Evolutionary conservation across 306 rosid genomes (phyloP), one percentile per base, ranked within the genome.

Genomic region (Pterocarpus macrocarpus): DNA sequence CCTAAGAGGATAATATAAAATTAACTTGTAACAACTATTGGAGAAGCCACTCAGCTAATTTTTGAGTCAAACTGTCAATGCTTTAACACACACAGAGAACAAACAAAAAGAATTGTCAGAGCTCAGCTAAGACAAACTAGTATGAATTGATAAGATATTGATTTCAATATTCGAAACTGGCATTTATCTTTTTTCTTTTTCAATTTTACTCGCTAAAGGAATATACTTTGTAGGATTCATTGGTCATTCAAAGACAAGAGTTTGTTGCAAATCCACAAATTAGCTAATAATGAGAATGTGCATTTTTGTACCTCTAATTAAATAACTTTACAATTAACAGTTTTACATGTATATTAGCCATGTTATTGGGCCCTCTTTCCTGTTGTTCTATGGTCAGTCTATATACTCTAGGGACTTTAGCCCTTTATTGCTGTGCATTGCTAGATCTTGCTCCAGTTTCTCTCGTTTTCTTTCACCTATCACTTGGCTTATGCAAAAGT

Each of bases 211-310:
- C 8, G 62, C 58, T 4, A 10, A 22, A 15, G 30, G 76, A 53
- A 71, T 71, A 71, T 50, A 53, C n/a, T 2, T 34, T 4, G 43
- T 33, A 15, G 76, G 76, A 71, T 71, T 12, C 76, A 53, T n/a
- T 71, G 33, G 47, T 71, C 64, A 71, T 71, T 53, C 76, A 35
- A 70, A 53, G 76, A 71, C 64, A 34, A 52, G 76, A n/a, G 16
- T 34, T 8, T 16, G 39, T 58, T 3, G 63, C n/a, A 22, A 34
- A 4, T 35, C 16, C 76, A 52, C 45, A 35, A 34, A 52, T 35
- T 52, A 36, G 34, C 17, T 5, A 35, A 53, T 71, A 53, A 53
- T 71, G 64, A 70, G 50, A 11, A 32, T 32, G 15, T 70, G 28
- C 38, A 41, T 14, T 15, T 59, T 5, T 63, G 69, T 63, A 5